phyloP scores from a whole-genome alignment of 345 rosid genomes.

The Rhizophora apiculata region DNA sequence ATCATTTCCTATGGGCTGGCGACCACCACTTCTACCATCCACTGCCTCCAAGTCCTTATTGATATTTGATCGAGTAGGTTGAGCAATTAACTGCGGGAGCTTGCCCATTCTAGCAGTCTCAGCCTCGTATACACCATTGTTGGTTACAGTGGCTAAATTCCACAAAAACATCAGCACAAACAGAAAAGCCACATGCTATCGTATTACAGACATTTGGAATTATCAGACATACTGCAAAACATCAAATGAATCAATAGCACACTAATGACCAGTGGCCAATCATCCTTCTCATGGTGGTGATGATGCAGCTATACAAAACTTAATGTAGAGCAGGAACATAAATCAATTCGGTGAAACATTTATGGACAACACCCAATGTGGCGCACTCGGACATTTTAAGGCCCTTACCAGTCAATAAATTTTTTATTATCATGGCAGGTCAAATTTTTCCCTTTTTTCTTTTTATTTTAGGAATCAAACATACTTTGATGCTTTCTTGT shows the following conservation, averaged over 20 bases:
- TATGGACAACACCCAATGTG: not conserved
- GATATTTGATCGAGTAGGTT: slow-evolving; percentile 27
- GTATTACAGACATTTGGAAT: too few species aligned
- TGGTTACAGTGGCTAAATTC: slow-evolving; percentile 26
- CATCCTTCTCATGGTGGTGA: too few species aligned
- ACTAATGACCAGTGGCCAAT: too few species aligned
- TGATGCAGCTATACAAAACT: too few species aligned
- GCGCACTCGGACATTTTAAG: not conserved
- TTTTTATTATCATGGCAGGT: not conserved
- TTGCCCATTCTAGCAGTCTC: slow-evolving; percentile 29
- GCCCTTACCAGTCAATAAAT: not conserved
- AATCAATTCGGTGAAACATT: not conserved
- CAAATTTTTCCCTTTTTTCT: not conserved
- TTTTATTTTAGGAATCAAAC: not conserved
- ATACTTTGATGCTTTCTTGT: not conserved
- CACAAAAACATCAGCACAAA: slow-evolving; percentile 14
- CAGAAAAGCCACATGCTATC: not conserved
- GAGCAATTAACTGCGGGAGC: slow-evolving; percentile 41
- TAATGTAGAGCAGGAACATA: too few species aligned
- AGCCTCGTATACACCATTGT: slow-evolving; percentile 29
- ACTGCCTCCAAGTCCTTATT: slow-evolving; percentile 42
- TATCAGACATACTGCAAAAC: not conserved
- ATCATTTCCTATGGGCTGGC: slow-evolving; percentile 35
- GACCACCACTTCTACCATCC: slow-evolving; percentile 27
- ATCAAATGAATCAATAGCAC: not conserved